These are phyloP conservation scores for Luzula sylvatica DNA, from an alignment of 176 grass and related monocot genomes.

Conservation along the genomic window DNA sequence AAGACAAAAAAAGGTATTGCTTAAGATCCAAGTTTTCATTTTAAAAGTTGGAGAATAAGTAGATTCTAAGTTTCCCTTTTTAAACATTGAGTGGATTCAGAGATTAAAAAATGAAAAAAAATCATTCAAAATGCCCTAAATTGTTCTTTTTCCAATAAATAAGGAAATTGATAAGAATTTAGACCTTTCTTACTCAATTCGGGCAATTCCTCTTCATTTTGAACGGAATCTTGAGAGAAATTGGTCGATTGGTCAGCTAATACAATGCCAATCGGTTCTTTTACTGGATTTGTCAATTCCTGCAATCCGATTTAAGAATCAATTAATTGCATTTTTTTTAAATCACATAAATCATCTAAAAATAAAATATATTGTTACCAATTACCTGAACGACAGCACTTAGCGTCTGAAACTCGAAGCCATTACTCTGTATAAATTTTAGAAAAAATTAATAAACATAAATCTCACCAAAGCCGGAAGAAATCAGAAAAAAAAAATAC, in stretches of 20 bases:
- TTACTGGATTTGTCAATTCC: slow-evolving; percentile 26
- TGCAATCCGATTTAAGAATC: slow-evolving; percentile 5
- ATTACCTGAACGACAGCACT: not conserved
- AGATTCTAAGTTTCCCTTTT: too few relatives aligned
- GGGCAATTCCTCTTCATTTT: slow-evolving; percentile 2
- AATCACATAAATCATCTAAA: not conserved
- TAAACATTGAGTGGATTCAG: too few relatives aligned
- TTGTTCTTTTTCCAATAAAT: not conserved
- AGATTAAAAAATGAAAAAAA: not conserved
- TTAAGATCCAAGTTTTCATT: not conserved
- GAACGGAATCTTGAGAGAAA: slow-evolving; percentile 8
- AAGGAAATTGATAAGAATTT: slow-evolving; percentile 10
- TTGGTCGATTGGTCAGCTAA: slow-evolving; percentile 22
- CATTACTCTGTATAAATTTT: too few relatives aligned
- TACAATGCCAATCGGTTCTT: slow-evolving; percentile 30
- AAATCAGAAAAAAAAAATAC: too few relatives aligned
- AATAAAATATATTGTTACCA: not conserved
- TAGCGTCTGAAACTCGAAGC: not conserved
- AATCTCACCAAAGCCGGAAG: too few relatives aligned
- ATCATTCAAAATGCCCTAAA: not conserved
- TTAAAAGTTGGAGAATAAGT: too few relatives aligned
- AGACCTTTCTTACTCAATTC: slow-evolving; percentile 16
- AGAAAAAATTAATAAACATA: too few relatives aligned
- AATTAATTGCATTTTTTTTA: not conserved
- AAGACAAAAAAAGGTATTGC: not conserved